Base-by-base conservation (phyloP, 495 filamentous ascomycete genomes). In the Daldinia grandis region DNA sequence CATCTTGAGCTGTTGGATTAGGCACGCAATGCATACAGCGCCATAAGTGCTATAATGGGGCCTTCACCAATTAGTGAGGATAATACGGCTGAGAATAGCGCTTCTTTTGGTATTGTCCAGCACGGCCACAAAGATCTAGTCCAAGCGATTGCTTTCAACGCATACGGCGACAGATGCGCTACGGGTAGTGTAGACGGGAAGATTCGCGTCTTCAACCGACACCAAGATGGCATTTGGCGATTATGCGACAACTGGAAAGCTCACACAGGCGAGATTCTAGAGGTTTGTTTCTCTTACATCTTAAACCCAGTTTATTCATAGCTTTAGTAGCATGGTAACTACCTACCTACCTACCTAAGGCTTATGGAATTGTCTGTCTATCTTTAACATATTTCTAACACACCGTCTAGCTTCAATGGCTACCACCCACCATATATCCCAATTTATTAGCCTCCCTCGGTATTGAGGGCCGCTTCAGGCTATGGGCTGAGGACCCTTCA, bases 101-200 rank as follows among this genome's bases (percentile, higher is more conserved):
- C 68, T 9, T 51, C 67, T 33, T 81, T 83, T 14, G 82, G 81
- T 33, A 81, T 82, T 33, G 64, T 87, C 44, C 81, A 85, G 62
- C 84, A 90, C 74, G 88, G 88, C 64, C 90, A 92, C 78, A 83
- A 86, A 63, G 90, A 93, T 70, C 83, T 92, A 35, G 88, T 92
- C 12, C 86, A 91, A 67, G 87, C 89, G 35, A 85, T 90, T 31
- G 87, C 86, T 33, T 90, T 88, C 75, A 89, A 98, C 81, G 87
- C 86, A 73, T 95, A 95, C 76, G 95, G 95, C 64, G 94, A 91
- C 71, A 93, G 94, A 66, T 92, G 94, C 80, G 92, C 94, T 30
- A 94, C 94, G 10, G 93, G 92, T 30, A 95, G 92, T 37, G 91
- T 93, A 2, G 95, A 99, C 79, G 96, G 97, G 74, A 92, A 91